Evolutionary conservation across 2,329 filamentous ascomycete species (phyloP), one percentile per base, ranked within the genome.

Genomic region (Pseudocercospora vitis): DNA sequence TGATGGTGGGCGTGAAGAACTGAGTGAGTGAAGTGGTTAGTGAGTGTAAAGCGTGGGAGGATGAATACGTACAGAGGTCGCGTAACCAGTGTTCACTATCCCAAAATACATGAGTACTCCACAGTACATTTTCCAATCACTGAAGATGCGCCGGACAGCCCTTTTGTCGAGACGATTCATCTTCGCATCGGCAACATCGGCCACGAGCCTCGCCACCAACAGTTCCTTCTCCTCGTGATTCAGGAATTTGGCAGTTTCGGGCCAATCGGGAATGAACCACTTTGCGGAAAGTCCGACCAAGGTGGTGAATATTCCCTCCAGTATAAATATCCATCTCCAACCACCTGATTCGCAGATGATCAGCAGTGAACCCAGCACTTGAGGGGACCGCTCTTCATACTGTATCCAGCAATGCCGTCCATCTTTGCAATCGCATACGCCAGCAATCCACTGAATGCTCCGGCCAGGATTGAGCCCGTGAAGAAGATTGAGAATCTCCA

Each of bases 271-370:
- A 71, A 84, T 76, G 59, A 80, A 69, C 50, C 79, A 72, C 0
- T 79, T 79, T 1, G 80, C 77, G 2, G 69, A 52, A 1, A 76
- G 28, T 0, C 51, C 80, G 12, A 78, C 61, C 37, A 79, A 50
- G n/a, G 77, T 65, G 11, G 81, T 84, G 58, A 82, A 62, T 35
- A 82, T 65, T 0, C 81, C 82, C 65, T 84, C 81, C 53, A 85
- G 83, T 68, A 84, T 82, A 71, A 84, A 84, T 61, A 85, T 84
- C 78, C 79, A 83, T 21, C 42, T 16, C 24, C 21, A 28, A 2
- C 24, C 42, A 31, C 23, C 42, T 45, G 7, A 7, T n/a, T n/a
- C n/a, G n/a, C n/a, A 44, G 9, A 7, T 11, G 2, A n/a, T 44
- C 11, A 44, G 39, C 18, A 3, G 21, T n/a, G 39, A 1, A 26